These are phyloP conservation scores for Blastomyces parvus DNA, from an alignment of 2,329 filamentous ascomycete species.

Conservation along the genomic window DNA sequence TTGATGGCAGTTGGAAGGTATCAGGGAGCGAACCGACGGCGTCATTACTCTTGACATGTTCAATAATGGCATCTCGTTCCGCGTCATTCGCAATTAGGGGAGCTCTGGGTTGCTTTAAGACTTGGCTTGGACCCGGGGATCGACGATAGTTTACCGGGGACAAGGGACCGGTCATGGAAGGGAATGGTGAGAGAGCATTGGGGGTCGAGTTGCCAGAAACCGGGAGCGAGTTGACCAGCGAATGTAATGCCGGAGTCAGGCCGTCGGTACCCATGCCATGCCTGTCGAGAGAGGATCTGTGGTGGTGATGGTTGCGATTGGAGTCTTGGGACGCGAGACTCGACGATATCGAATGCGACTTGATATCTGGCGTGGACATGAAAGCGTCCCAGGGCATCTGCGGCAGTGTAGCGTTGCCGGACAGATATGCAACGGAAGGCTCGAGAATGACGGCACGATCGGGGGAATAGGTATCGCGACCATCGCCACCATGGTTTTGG, in stretches of 20 bases:
- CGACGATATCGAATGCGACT: constrained; percentile 64
- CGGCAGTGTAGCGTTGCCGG: constrained; percentile 69
- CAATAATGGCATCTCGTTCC: constrained; percentile 72
- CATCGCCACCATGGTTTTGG: constrained; percentile 38
- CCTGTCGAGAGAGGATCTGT: constrained; percentile 57
- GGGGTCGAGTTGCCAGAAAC: constrained; percentile 61
- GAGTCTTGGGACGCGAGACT: constrained; percentile 58
- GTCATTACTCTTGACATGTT: constrained; percentile 75
- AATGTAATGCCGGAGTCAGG: constrained; percentile 56
- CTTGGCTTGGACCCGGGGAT: constrained; percentile 58
- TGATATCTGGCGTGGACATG: constrained; percentile 63
- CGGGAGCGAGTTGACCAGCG: constrained; percentile 63
- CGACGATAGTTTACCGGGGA: constrained; percentile 61
- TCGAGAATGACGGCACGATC: constrained; percentile 65
- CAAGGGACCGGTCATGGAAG: constrained; percentile 56
- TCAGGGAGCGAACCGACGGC: constrained; percentile 74
- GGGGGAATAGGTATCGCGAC: constrained; percentile 56
- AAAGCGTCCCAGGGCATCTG: constrained; percentile 90
- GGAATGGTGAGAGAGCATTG: constrained; percentile 63
- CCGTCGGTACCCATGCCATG: constrained; percentile 50
- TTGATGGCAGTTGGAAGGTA: constrained; percentile 76
- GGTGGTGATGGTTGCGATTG: constrained; percentile 48
- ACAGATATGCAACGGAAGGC: constrained; percentile 63
- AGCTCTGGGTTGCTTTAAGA: constrained; percentile 56
- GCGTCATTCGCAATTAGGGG: constrained; percentile 79